phyloP scores from a whole-genome alignment of 2,329 filamentous ascomycete species.

The Macroventuria anomochaeta region DNA sequence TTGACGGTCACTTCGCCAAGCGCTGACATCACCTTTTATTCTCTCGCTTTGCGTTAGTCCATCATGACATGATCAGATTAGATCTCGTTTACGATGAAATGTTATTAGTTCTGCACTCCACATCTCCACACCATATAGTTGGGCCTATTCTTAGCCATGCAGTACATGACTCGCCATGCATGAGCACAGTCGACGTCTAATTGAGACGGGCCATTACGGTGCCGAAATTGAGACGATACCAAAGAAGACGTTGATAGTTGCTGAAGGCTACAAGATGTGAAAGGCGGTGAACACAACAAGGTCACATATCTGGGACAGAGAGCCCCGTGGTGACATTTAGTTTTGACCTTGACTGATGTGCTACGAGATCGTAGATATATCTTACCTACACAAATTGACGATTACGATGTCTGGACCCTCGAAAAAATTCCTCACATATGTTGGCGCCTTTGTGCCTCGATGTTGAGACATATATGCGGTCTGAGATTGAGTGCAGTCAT shows the following conservation, averaged over 20 bases:
- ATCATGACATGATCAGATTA: not conserved
- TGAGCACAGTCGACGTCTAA: not conserved
- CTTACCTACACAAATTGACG: not conserved
- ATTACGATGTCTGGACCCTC: not conserved
- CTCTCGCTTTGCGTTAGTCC: not conserved
- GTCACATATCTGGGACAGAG: no score
- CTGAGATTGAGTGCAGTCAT: not conserved
- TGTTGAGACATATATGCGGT: not conserved
- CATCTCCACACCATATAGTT: not conserved
- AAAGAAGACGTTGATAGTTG: not conserved
- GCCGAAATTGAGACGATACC: not conserved
- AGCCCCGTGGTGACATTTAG: no score
- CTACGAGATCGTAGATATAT: no score
- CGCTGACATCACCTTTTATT: not conserved
- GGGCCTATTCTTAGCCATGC: constrained; percentile 2
- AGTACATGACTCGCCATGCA: constrained; percentile 4
- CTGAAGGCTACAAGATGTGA: no score
- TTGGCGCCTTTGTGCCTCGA: not conserved
- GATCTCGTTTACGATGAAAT: not conserved
- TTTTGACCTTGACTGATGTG: no score
- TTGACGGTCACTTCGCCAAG: no score
- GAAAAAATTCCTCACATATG: not conserved
- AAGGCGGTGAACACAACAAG: no score
- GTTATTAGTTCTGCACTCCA: not conserved
- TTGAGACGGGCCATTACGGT: not conserved